Conservation (phyloP, 2,329 filamentous ascomycete genomes). For the Verticillium dahliae region DNA sequence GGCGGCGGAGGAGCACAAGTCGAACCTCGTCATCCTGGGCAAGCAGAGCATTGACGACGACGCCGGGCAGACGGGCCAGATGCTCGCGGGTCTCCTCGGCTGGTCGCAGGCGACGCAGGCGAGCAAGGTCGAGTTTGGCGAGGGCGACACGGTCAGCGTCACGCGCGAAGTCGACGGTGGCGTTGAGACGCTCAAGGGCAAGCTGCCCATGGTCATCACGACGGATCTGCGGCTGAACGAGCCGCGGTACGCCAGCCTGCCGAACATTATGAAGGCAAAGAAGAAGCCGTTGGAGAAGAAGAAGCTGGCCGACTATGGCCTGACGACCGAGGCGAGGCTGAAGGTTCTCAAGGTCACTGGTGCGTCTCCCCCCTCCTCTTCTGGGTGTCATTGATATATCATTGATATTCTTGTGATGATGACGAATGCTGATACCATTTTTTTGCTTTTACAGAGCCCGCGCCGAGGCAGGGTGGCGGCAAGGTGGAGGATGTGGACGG, state of each 20-base stretch:
- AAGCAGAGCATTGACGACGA: conserved; percentile 99
- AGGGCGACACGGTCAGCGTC: conserved; percentile 65
- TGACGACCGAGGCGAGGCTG: conserved; percentile 68
- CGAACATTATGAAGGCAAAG: conserved; percentile 99
- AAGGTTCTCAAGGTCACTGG: conserved; percentile 86
- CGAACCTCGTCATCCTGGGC: conserved; percentile 87
- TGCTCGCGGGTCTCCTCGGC: conserved; percentile 85
- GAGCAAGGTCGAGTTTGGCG: conserved; percentile 70
- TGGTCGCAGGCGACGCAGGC: conserved; percentile 97
- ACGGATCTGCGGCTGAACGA: conserved; percentile 93
- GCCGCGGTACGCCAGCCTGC: conserved; percentile 89
- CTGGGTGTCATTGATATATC: conserved; percentile 12
- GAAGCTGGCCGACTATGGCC: conserved; percentile 72
- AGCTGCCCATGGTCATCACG: conserved; percentile 88
- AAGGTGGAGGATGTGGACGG: conserved; percentile 98
- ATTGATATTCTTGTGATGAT: neutral
- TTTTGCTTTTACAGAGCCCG: conserved; percentile 58
- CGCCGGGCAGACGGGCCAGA: conserved; percentile 91
- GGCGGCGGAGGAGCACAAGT: conserved; percentile 75
- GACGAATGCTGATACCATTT: conserved; percentile 1
- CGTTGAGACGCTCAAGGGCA: conserved; percentile 78
- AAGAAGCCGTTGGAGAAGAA: conserved; percentile 98
- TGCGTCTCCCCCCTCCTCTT: conserved; percentile 29
- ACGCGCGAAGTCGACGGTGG: conserved; percentile 93
- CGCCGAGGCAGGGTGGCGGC: conserved; percentile 80